A percentile compares a stretch with the other conserved stretches of the same genome.
Evolutionary conservation across 257 asterid species (phyloP).

Genomic region (Vinca minor): DNA sequence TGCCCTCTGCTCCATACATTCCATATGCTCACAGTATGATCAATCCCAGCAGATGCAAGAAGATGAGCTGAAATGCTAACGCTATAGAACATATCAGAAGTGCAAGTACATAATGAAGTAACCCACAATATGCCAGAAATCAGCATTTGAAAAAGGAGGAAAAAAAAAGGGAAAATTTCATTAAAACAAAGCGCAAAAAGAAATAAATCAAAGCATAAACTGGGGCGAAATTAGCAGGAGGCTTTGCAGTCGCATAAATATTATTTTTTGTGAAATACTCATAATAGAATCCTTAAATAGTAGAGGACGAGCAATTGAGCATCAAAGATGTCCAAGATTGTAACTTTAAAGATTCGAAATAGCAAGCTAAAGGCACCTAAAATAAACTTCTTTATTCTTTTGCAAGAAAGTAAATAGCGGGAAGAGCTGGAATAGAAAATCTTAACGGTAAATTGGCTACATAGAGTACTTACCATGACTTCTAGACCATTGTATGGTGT

Average conservation of each 20-base stretch:
- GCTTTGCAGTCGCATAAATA: neutral
- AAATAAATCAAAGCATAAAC: neutral
- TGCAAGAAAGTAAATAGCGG: neutral
- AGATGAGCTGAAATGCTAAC: conserved; percentile 72
- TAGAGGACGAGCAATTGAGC: neutral
- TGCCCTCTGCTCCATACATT: conserved; percentile 70
- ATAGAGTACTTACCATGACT: conserved; percentile 47
- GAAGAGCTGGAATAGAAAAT: neutral
- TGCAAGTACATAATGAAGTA: conserved; percentile 13
- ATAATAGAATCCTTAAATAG: neutral
- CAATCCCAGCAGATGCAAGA: conserved; percentile 93
- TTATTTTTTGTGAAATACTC: neutral
- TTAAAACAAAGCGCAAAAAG: neutral
- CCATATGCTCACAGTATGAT: conserved; percentile 69
- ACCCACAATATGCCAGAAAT: conserved; percentile 10
- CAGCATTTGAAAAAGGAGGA: conserved; percentile 1
- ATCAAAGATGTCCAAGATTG: neutral
- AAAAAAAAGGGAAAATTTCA: neutral
- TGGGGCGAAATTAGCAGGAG: neutral
- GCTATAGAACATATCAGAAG: conserved; percentile 33
- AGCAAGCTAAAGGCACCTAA: neutral
- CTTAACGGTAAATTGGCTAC: conserved; percentile 4
- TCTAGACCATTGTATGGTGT: conserved; percentile 74
- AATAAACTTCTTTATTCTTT: neutral
- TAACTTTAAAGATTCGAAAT: neutral